These are phyloP conservation scores for Punica granatum DNA, from an alignment of 345 rosid genomes.

Conservation along the genomic window DNA sequence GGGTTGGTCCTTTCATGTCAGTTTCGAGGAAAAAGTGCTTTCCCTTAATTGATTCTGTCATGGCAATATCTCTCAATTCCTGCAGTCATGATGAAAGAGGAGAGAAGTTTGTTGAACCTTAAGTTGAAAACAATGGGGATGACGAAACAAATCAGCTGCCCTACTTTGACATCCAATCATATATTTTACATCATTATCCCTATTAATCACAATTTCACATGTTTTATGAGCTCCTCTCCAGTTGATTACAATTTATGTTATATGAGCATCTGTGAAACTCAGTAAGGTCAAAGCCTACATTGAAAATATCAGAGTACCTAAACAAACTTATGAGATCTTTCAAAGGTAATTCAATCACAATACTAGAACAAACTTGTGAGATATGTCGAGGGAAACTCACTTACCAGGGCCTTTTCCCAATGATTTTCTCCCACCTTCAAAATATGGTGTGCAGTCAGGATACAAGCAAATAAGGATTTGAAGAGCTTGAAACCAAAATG, in stretches of 20 bases:
- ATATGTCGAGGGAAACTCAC: constrained; percentile 16
- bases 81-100: too few species aligned
- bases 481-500: background rate
- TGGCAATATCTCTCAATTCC: constrained; percentile 82
- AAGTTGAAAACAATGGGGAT: background rate
- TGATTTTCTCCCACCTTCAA: constrained; percentile 65
- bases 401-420: constrained; percentile 91
- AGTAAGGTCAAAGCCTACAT: background rate
- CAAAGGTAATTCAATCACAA: background rate
- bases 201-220: background rate
- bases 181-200: background rate
- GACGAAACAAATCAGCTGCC: background rate
- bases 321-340: background rate
- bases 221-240: background rate
- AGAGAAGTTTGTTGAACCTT: background rate
- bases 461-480: constrained; percentile 6
- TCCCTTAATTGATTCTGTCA: constrained; percentile 48
- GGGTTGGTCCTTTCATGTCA: constrained; percentile 71
- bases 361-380: background rate
- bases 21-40: constrained; percentile 80
- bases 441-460: constrained; percentile 11
- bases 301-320: background rate
- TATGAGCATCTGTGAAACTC: background rate
- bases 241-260: background rate
- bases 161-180: background rate